Evolutionary conservation across 2,329 filamentous ascomycete genomes (phyloP).

Genomic region (Hypoxylon sp.): DNA sequence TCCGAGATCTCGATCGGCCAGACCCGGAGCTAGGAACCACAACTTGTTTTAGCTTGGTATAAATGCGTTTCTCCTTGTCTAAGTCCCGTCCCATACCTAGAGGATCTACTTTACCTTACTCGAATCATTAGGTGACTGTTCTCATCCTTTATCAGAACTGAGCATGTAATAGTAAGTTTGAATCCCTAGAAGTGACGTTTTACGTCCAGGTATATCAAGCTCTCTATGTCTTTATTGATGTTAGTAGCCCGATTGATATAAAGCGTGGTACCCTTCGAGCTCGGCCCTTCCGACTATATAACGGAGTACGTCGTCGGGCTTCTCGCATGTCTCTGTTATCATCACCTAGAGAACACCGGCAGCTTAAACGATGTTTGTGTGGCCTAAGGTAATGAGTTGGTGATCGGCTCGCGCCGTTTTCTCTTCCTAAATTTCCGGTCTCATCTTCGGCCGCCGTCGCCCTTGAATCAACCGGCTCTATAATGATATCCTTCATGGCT

Average conservation of each 20-base stretch:
- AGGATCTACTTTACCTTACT: neutral
- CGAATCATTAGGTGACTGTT: neutral
- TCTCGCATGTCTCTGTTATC: too few relatives aligned
- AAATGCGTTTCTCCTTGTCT: neutral
- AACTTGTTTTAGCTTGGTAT: constrained; percentile 1
- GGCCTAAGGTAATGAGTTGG: too few relatives aligned
- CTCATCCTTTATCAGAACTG: neutral
- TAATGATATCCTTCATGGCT: neutral
- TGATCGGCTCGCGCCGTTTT: neutral
- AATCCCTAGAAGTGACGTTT: too few relatives aligned
- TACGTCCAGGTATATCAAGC: neutral
- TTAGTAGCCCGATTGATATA: too few relatives aligned
- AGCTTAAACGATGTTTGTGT: too few relatives aligned
- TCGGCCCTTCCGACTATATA: too few relatives aligned
- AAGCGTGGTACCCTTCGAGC: too few relatives aligned
- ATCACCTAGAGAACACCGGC: too few relatives aligned
- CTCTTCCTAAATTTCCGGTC: neutral
- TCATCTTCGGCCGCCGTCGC: neutral
- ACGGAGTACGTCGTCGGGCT: too few relatives aligned
- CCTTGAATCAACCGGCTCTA: neutral
- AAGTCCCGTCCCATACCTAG: neutral
- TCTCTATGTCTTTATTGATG: neutral
- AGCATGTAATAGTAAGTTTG: too few relatives aligned
- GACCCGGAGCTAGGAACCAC: neutral
- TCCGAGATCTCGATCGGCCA: constrained; percentile 28